Evolutionary conservation across 148 eudicot species (phyloP).

Genomic region (Rhododendron ferrugineum): DNA sequence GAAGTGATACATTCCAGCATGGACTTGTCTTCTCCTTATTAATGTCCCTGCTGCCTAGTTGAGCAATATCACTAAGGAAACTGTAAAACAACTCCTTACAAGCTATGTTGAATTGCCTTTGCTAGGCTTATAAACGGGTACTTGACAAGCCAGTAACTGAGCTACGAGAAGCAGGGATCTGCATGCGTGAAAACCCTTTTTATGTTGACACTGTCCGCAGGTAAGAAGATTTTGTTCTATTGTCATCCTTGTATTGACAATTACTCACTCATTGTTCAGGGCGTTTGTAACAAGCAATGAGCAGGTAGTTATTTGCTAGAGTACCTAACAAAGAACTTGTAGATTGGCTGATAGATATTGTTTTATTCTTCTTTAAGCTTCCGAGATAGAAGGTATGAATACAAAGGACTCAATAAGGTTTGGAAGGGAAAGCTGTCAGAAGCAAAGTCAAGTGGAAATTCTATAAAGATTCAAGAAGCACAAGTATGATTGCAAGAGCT

Average conservation of each 20-base stretch:
- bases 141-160: conserved; percentile 88
- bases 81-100: conserved; percentile 2
- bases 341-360: not conserved
- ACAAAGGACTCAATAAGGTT: conserved; percentile 94
- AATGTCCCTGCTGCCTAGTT: not conserved
- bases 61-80: not conserved
- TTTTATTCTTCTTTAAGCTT: conserved; percentile 47
- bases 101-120: conserved; percentile 9
- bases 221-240: conserved; percentile 32
- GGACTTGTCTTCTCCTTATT: not conserved
- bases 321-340: not conserved
- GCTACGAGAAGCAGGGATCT: conserved; percentile 92
- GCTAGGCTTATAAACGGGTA: conserved; percentile 88
- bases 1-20: not conserved
- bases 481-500: conserved; percentile 46
- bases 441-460: conserved; percentile 90
- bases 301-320: not conserved
- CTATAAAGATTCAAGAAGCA: conserved; percentile 96
- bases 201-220: conserved; percentile 99
- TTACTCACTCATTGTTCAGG: not conserved
- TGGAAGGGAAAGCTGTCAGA: conserved; percentile 96
- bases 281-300: not conserved
- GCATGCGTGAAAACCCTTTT: conserved; percentile 98
- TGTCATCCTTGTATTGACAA: not conserved
- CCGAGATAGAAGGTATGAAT: conserved; percentile 98